A percentile compares a stretch with the other conserved stretches of the same genome.
Evolutionary conservation across 768 basidiomycete species (phyloP).

Genomic region (Austroboletus eburneus): DNA sequence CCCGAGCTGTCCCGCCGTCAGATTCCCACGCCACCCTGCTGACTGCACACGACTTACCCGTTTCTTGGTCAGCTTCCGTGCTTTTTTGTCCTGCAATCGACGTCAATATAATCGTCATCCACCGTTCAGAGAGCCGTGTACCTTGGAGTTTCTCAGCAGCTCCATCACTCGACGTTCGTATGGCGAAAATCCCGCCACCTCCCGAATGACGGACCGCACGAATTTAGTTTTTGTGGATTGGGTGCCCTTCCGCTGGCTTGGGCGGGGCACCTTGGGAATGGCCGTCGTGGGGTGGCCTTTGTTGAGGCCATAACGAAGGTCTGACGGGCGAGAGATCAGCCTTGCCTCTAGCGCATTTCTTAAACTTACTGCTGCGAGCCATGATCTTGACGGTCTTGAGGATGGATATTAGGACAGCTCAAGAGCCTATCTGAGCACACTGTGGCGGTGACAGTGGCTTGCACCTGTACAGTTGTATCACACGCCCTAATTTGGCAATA

Average conservation of each 20-base stretch:
- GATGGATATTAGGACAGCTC: constrained; percentile 14
- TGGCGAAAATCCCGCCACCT: constrained; percentile 96
- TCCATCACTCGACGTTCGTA: constrained; percentile 99
- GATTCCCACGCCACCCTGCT: neutral
- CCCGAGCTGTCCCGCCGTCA: constrained; percentile 60
- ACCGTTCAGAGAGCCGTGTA: constrained; percentile 32
- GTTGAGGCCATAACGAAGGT: constrained; percentile 82
- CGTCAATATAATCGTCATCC: neutral
- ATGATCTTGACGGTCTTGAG: constrained; percentile 64
- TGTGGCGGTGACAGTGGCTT: constrained; percentile 37
- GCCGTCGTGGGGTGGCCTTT: constrained; percentile 86
- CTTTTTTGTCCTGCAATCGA: constrained; percentile 86
- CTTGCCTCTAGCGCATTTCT: neutral
- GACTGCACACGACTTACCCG: constrained; percentile 57
- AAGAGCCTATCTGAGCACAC: constrained; percentile 17
- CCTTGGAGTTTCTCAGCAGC: constrained; percentile 95
- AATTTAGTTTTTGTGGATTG: constrained; percentile 89
- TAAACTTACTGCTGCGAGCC: constrained; percentile 68
- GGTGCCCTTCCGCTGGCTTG: constrained; percentile 90
- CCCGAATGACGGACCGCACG: constrained; percentile 88
- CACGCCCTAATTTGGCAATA: constrained; percentile 16
- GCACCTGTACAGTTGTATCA: constrained; percentile 53
- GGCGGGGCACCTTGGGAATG: constrained; percentile 69
- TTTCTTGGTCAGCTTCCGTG: constrained; percentile 98
- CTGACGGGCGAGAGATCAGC: constrained; percentile 38